Conservation (phyloP, 495 filamentous ascomycete species). For the Neurospora hispaniola region DNA sequence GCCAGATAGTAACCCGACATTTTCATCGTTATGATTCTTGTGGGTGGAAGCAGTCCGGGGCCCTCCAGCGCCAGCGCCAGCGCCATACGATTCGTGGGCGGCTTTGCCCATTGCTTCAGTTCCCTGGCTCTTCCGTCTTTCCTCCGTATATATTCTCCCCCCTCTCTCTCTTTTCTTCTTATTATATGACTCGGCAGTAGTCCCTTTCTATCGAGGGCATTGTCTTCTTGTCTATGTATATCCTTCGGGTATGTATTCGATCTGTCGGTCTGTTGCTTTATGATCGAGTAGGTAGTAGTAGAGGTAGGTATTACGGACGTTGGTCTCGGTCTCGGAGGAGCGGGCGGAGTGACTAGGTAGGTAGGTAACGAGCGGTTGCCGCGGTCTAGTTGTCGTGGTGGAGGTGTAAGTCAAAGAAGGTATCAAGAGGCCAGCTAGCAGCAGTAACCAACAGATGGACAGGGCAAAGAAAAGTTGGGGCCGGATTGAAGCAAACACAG, state of each 20-base stretch:
- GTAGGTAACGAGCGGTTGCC: neutral
- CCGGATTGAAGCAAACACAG: neutral
- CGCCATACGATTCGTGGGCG: constrained; percentile 24
- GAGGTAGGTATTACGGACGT: neutral
- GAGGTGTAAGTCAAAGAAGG: neutral
- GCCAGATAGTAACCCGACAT: constrained; percentile 32
- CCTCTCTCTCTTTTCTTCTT: neutral
- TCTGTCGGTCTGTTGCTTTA: neutral
- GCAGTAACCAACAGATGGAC: neutral
- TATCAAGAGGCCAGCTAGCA: neutral
- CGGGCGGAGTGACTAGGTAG: neutral
- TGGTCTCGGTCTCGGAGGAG: neutral
- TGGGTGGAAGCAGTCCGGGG: neutral
- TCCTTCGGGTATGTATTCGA: neutral
- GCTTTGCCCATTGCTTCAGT: constrained; percentile 24
- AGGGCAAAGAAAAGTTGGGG: neutral
- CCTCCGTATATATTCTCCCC: neutral
- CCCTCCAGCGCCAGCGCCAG: constrained; percentile 8
- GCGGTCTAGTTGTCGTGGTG: neutral
- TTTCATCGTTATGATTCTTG: constrained; percentile 27
- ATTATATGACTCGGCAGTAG: neutral
- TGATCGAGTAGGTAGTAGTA: neutral
- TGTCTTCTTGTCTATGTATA: neutral
- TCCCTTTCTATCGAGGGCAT: neutral
- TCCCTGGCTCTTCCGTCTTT: neutral